Conservation (phyloP, 768 basidiomycete species). For the Pleurotus giganteus region DNA sequence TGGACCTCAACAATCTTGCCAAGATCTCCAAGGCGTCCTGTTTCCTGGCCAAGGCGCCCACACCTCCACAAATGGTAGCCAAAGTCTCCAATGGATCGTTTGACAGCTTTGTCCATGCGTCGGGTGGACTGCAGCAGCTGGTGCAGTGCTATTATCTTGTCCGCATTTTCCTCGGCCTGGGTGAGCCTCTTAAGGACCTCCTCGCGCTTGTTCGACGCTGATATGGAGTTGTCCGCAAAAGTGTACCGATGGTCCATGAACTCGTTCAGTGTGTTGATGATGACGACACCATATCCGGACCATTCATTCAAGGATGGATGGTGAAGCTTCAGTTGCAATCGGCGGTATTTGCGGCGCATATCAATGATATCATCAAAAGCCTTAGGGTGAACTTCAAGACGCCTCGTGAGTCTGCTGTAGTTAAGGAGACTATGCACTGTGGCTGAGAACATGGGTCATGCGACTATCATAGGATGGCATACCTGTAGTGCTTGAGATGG, state of each 20-base stretch:
- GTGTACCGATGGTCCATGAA: not conserved
- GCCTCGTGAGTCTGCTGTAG: not conserved
- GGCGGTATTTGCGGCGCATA: not conserved
- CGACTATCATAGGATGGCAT: not conserved
- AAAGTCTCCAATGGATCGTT: not conserved
- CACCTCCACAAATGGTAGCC: not conserved
- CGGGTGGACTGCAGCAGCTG: not conserved
- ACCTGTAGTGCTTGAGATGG: not conserved
- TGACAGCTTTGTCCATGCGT: not conserved
- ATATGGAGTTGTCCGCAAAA: not conserved
- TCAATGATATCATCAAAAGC: not conserved
- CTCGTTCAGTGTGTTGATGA: not conserved
- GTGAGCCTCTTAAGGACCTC: not conserved
- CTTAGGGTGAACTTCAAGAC: not conserved
- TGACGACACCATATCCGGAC: not conserved
- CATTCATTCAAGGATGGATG: not conserved
- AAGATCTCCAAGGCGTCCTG: not conserved
- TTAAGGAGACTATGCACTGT: not conserved
- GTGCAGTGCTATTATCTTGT: not conserved
- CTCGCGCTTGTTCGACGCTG: not conserved
- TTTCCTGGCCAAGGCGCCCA: not conserved
- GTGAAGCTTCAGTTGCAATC: not conserved
- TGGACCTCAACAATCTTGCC: conserved; percentile 1
- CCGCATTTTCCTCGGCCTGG: not conserved
- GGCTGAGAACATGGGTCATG: not conserved